Base-by-base conservation (phyloP, 148 eudicot genomes). In the Spergularia bocconei region DNA sequence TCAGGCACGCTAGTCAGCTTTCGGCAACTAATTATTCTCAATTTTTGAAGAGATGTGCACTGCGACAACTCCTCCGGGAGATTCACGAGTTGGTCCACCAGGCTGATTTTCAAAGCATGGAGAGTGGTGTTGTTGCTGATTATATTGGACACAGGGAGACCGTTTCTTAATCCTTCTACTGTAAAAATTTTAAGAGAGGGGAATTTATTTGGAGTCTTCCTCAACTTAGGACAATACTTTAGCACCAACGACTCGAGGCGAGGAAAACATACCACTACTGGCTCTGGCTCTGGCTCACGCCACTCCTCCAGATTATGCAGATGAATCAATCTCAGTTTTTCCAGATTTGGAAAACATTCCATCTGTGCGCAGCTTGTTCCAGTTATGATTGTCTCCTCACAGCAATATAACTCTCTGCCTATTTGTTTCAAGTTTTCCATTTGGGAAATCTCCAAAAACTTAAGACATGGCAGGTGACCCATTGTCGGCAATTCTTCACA, bases 401-500 rank as follows among this genome's bases (percentile, higher is more conserved):
- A 50, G 2, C 33, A 14, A 19, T 70, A 70, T 1, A 70, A 56
- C 51, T 70, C 74, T 16, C 54, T n/a, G 5, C 74, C 62, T 36
- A 70, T 70, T 2, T 0, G 10, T 9, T 56, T 23, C 4, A 70
- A 20, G 74, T 13, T 54, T 47, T 38, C 51, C 74, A 55, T 70
- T 19, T 48, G 25, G n/a, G 21, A 58, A 70, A 70, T 55, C 16
- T 53, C 6, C 61, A 70, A 36, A 5, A 33, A 21, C 63, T 7
- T 58, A n/a, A 70, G 74, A 54, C 61, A 55, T 1, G 51, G 74
- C 36, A 70, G 17, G n/a, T n/a, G n/a, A n/a, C n/a, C n/a, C n/a
- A n/a, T n/a, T n/a, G n/a, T n/a, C n/a, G n/a, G n/a, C n/a, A n/a
- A n/a, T n/a, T n/a, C n/a, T n/a, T n/a, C n/a, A n/a, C n/a, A n/a